phyloP scores from a whole-genome alignment of 805 yeast genomes.

The Candida krabiensis region DNA sequence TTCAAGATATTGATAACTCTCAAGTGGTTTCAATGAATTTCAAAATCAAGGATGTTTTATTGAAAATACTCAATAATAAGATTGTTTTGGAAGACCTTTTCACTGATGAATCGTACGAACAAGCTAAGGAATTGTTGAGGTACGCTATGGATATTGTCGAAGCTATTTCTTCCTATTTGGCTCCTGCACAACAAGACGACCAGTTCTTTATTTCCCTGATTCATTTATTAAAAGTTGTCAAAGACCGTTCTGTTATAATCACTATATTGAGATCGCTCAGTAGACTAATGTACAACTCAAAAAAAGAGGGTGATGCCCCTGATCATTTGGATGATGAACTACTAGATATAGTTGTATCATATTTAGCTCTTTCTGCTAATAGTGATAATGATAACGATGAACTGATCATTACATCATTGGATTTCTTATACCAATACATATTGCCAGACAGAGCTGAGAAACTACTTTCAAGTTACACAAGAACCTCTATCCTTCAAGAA shows the following conservation, averaged over 20 bases:
- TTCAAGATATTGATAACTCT: constrained; percentile 82
- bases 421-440: constrained; percentile 78
- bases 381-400: constrained; percentile 57
- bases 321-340: constrained; percentile 45
- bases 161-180: constrained; percentile 76
- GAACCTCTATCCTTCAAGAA: constrained; percentile 52
- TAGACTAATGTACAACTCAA: constrained; percentile 68
- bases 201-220: constrained; percentile 60
- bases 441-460: constrained; percentile 59
- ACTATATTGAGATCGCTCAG: constrained; percentile 75
- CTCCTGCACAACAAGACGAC: constrained; percentile 73
- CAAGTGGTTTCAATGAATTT: constrained; percentile 64
- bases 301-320: constrained; percentile 41
- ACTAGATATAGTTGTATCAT: constrained; percentile 57
- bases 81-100: constrained; percentile 26
- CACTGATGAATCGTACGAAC: constrained; percentile 30
- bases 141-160: constrained; percentile 81
- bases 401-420: constrained; percentile 69
- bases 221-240: constrained; percentile 46
- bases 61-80: constrained; percentile 42
- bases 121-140: constrained; percentile 57
- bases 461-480: constrained; percentile 45
- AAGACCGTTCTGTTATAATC: constrained; percentile 70
- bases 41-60: constrained; percentile 37
- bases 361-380: constrained; percentile 46